Evolutionary conservation across 805 yeast genomes (phyloP).

Genomic region (Candida sphagnicola): DNA sequence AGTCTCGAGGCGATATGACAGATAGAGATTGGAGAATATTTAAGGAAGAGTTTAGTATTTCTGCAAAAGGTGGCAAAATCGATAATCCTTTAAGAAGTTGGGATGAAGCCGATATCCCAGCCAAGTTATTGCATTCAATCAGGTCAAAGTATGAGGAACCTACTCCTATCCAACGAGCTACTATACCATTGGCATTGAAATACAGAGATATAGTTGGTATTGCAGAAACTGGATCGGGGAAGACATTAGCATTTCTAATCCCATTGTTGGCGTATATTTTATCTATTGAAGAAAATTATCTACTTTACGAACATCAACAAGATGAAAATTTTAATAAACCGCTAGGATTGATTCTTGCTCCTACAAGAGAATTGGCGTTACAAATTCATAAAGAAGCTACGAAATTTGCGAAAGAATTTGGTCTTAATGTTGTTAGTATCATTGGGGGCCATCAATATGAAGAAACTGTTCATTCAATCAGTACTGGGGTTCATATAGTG

Average conservation of each 20-base stretch:
- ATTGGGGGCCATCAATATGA: conserved; percentile 91
- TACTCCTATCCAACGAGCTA: conserved; percentile 87
- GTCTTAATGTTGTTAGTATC: conserved; percentile 54
- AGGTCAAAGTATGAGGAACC: conserved; percentile 52
- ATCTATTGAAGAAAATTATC: conserved; percentile 27
- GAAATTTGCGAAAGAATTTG: conserved; percentile 40
- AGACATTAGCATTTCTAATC: conserved; percentile 76
- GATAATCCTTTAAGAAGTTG: conserved; percentile 69
- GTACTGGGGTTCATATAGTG: conserved; percentile 60
- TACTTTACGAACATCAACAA: conserved; percentile 38
- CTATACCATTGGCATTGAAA: conserved; percentile 66
- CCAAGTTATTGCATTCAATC: conserved; percentile 22
- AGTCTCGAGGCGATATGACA: conserved; percentile 61
- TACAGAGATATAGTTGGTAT: conserved; percentile 74
- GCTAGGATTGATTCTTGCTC: conserved; percentile 78
- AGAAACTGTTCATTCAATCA: conserved; percentile 57
- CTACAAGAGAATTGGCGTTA: conserved; percentile 90
- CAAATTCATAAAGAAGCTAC: conserved; percentile 72
- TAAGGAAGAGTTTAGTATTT: conserved; percentile 71
- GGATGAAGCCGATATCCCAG: conserved; percentile 54
- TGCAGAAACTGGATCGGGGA: conserved; percentile 98
- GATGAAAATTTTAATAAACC: conserved; percentile 56
- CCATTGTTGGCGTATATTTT: conserved; percentile 62
- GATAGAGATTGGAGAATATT: conserved; percentile 87
- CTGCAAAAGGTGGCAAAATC: conserved; percentile 42